Evolutionary conservation across 176 grass and related monocot genomes (phyloP).

Genomic region (Areca catechu): DNA sequence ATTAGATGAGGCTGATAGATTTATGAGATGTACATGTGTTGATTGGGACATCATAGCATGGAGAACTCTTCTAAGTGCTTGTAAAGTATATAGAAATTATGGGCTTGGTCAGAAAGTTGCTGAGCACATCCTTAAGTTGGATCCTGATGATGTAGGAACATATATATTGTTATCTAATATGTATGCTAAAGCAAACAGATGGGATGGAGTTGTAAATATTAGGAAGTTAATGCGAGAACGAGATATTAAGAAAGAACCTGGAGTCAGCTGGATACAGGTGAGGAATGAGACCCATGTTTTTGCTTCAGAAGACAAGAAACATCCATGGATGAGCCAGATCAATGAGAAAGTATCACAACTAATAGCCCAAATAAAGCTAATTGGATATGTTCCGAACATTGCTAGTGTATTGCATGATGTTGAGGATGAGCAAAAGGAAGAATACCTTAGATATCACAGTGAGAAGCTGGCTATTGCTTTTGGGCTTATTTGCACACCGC

Average conservation of each 20-base stretch:
- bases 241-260: constrained; percentile 64
- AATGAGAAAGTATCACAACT: constrained; percentile 41
- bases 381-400: constrained; percentile 58
- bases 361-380: constrained; percentile 58
- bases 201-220: constrained; percentile 63
- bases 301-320: constrained; percentile 52
- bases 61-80: constrained; percentile 60
- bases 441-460: constrained; percentile 67
- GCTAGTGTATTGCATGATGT: constrained; percentile 54
- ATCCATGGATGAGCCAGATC: constrained; percentile 46
- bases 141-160: constrained; percentile 63
- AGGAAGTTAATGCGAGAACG: constrained; percentile 56
- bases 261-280: constrained; percentile 79
- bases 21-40: constrained; percentile 48
- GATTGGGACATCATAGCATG: constrained; percentile 53
- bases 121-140: constrained; percentile 51
- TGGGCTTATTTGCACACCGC: constrained; percentile 39
- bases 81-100: constrained; percentile 55
- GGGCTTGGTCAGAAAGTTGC: constrained; percentile 56
- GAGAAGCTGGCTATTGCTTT: constrained; percentile 69
- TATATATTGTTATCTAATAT: constrained; percentile 76
- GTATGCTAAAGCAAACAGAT: constrained; percentile 78
- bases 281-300: constrained; percentile 48
- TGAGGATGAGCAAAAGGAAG: constrained; percentile 74
- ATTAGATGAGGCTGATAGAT: constrained; percentile 50